phyloP scores from a whole-genome alignment of 139 green algal genomes.

The Chara braunii region DNA sequence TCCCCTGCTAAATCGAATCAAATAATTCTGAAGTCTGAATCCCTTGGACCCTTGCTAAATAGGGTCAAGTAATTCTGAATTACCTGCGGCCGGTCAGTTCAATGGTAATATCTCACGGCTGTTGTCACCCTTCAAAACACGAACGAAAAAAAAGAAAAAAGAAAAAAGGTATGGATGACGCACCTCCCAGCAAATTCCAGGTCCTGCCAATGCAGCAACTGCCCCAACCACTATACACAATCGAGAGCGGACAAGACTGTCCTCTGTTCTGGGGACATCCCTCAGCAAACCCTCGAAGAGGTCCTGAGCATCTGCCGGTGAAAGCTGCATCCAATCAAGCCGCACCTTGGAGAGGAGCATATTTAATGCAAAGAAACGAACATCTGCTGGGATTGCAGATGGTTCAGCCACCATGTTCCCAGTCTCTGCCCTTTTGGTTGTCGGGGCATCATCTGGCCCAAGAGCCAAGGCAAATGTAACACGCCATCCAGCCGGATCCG shows the following conservation, averaged over 20 bases:
- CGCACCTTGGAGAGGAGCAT: constrained; percentile 30
- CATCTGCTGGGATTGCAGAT: constrained; percentile 3
- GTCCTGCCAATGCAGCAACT: constrained; percentile 10
- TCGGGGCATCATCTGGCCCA: not conserved
- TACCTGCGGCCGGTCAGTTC: too few relatives aligned
- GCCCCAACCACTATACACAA: constrained; percentile 27
- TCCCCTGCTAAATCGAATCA: too few relatives aligned
- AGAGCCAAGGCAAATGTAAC: constrained; percentile 14
- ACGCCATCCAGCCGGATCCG: constrained; percentile 10
- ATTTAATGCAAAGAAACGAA: constrained; percentile 31
- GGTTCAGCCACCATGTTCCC: too few relatives aligned
- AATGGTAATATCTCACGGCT: too few relatives aligned
- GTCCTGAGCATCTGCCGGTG: constrained; percentile 7
- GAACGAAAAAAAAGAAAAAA: too few relatives aligned
- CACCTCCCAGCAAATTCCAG: constrained; percentile 20
- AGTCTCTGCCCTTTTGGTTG: too few relatives aligned
- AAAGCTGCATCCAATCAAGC: constrained; percentile 9
- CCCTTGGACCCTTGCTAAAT: too few relatives aligned
- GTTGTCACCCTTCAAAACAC: too few relatives aligned
- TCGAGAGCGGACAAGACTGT: constrained; percentile 15
- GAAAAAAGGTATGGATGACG: too few relatives aligned
- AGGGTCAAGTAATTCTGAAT: too few relatives aligned
- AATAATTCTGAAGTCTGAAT: too few relatives aligned
- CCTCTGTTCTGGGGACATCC: constrained; percentile 6
- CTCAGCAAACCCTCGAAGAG: constrained; percentile 24